Conservation (phyloP, 768 basidiomycete species). For the Rhodotorula babjevae region DNA sequence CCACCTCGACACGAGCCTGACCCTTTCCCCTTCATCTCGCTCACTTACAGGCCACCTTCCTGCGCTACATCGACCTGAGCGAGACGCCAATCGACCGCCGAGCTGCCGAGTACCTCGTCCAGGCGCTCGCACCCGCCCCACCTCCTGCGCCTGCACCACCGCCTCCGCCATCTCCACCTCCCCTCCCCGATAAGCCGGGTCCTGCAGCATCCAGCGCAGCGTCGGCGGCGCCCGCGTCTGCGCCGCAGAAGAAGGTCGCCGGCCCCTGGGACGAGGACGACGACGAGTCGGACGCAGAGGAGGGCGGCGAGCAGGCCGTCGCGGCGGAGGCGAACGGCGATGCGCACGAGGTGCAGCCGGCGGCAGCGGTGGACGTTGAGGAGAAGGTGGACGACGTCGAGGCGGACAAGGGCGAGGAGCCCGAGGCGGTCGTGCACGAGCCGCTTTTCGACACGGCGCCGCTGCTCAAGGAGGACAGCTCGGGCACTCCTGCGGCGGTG, state of each 20-base stretch:
- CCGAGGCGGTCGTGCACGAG: conserved; percentile 4
- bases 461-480: conserved; percentile 43
- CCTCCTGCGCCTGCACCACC: conserved; percentile 8
- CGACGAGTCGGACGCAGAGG: conserved; percentile 10
- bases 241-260: background rate
- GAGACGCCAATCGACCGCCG: conserved; percentile 80
- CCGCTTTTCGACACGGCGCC: conserved; percentile 47
- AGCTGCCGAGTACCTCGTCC: conserved; percentile 72
- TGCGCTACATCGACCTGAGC: conserved; percentile 86
- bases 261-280: conserved; percentile 2
- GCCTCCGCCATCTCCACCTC: background rate
- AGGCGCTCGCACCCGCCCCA: conserved; percentile 54
- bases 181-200: background rate
- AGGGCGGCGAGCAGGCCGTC: background rate
- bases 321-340: background rate
- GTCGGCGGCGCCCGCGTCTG: background rate
- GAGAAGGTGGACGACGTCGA: background rate
- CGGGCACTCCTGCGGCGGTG: conserved; percentile 17
- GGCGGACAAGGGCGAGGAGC: conserved; percentile 45
- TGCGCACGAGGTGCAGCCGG: background rate
- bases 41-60: conserved; percentile 57
- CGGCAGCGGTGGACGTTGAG: background rate
- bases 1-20: background rate
- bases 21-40: background rate
- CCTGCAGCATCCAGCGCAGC: background rate